Base-by-base conservation (phyloP, 106 monocot species). In the Phalaenopsis equestris region DNA sequence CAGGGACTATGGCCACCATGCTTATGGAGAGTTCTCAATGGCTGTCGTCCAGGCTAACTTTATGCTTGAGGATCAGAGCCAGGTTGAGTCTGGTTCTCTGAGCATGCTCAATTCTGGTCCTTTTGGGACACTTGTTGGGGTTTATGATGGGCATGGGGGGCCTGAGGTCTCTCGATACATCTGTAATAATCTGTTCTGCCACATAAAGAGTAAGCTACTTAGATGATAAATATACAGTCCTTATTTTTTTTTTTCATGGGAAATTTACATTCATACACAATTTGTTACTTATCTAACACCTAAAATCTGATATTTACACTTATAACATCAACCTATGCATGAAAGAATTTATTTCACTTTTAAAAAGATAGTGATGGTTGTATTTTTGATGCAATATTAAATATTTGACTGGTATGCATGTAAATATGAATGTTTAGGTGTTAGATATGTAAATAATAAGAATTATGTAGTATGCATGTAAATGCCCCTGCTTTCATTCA, bases 1-100 rank as follows among this genome's bases (percentile, higher is more conserved):
- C 47, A 76, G 52, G 76, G 76, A 76, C 8, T 76, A 24, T 48
- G 76, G 76, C 3, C 49, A 57, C 23, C 81, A 81, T 58, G 73
- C 55, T n/a, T 16, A 56, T 42, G 81, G 81, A 1, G 75, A 81
- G 21, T 81, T 81, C 81, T 81, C 81, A 21, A 81, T 81, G 81
- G 81, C 81, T 38, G 80, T 80, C 3, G 30, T 80, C 48, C 80
- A 80, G 55, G 80, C 80, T 23, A 80, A 80, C 52, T 75, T 11
- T 24, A 45, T 75, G 43, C 81, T 81, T 56, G 81, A 81, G 57
- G 81, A 81, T 39, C 55, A 42, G 74, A 57, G 81, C 75, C 81
- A 81, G 81, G 49, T 81, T 23, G 81, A 81, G 43, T 75, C 81
- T 55, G 81, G 81, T 8, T 55, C 81, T n/a, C 42, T 81, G 39